A percentile compares a stretch with the other conserved stretches of the same genome.
Conservation (phyloP, 352 stramenopile genomes). For the Phytophthora pinifolia region DNA sequence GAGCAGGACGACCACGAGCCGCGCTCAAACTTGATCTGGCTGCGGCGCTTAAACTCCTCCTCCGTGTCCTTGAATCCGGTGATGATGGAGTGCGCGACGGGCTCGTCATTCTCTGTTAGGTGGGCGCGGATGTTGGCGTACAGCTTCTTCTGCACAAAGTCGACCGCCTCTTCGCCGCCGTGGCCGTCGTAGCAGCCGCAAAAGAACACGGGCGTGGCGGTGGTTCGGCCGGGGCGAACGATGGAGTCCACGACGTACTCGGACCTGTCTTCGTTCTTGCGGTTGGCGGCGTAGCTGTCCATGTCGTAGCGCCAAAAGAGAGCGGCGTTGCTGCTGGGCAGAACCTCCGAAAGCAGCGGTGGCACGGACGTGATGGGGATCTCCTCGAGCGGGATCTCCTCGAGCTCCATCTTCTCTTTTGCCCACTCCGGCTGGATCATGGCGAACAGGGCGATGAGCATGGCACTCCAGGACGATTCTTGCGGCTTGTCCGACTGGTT, state of each 20-base stretch:
- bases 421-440: conserved; percentile 60
- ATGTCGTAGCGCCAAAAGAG: conserved; percentile 70
- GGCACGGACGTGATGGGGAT: conserved; percentile 50
- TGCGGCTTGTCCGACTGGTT: conserved; percentile 11
- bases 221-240: conserved; percentile 11
- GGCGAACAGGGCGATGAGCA: conserved; percentile 57
- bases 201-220: conserved; percentile 49
- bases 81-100: conserved; percentile 50
- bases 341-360: conserved; percentile 52
- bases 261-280: conserved; percentile 64
- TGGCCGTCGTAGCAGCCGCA: conserved; percentile 76
- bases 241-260: conserved; percentile 54
- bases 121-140: conserved; percentile 57
- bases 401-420: conserved; percentile 44
- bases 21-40: conserved; percentile 47
- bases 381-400: conserved; percentile 47
- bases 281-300: conserved; percentile 70
- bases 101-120: conserved; percentile 27
- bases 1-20: conserved; percentile 62
- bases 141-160: conserved; percentile 67
- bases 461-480: conserved; percentile 50
- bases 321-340: conserved; percentile 34
- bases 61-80: conserved; percentile 60
- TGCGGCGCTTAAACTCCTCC: conserved; percentile 59
- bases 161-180: conserved; percentile 59